Evolutionary conservation across 1,284 basidiomycete genomes (phyloP), one percentile per base, ranked within the genome.

Genomic region (Tilletiopsis washingtonensis): DNA sequence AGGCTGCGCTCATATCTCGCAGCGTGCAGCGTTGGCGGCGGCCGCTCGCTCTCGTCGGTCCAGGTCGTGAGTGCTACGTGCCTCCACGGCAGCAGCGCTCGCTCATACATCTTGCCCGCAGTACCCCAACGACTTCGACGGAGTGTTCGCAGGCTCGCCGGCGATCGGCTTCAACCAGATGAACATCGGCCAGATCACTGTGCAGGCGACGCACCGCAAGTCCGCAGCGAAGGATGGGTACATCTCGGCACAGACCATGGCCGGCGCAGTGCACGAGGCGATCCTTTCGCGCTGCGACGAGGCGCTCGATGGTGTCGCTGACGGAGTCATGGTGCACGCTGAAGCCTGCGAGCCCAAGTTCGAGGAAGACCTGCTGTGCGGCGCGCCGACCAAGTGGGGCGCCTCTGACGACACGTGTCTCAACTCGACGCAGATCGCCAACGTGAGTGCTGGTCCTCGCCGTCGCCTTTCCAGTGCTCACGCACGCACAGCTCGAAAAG

Each of bases 211-310:
- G 19, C 51, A 54, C 37, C 45, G 47, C 38, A 49, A 45, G 26
- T 32, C 14, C 3, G 21, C 32, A 3, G 49, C 48, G 12, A 38
- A 29, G 19, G 40, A 19, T 12, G 56, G 53, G 9, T 57, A 15
- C 21, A 47, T 58, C 48, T 21, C 26, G 17, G 6, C 39, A 17
- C 37, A 40, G 11, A 20, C 36, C 6, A 25, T 51, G 3, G 19
- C 17, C 6, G 41, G 20, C 9, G 17, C 59, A 6, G 47, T 75
- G 11, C 43, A 65, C 6, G 43, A 56, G 38, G 68, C 70, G 23
- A 61, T 75, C 2, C 44, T 75, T 5, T 46, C 49, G 2, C 73
- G 75, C 50, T 75, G 75, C 53, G 75, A 76, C 49, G 42, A n/a
- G 0, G n/a, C n/a, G n/a, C 44, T 75, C n/a, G 75, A 75, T 46